These are phyloP conservation scores for Cladosporium sp. DNA, from an alignment of 2,329 filamentous ascomycete species.

Conservation along the genomic window DNA sequence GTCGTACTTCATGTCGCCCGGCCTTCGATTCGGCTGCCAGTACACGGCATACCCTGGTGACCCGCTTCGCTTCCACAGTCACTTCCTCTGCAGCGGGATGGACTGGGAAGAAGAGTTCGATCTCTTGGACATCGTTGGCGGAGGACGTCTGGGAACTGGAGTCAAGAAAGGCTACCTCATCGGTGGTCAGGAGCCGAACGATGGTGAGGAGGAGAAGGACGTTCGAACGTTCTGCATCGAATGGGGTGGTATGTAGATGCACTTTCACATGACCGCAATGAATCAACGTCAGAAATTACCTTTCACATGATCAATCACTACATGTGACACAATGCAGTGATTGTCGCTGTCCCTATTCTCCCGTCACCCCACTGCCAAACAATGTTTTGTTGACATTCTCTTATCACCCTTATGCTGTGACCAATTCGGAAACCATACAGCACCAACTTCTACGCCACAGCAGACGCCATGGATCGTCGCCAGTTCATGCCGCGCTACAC, in stretches of 20 bases:
- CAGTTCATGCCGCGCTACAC: constrained; percentile 6
- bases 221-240: constrained; percentile 81
- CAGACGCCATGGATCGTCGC: background rate
- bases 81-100: constrained; percentile 82
- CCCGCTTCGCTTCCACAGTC: constrained; percentile 89
- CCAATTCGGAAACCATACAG: background rate
- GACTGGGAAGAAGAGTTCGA: constrained; percentile 87
- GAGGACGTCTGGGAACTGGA: constrained; percentile 83
- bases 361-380: background rate
- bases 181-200: constrained; percentile 61
- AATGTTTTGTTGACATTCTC: background rate
- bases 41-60: constrained; percentile 96
- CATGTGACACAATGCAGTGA: background rate
- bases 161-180: constrained; percentile 96
- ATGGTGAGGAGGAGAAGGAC: constrained; percentile 40
- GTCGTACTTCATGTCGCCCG: constrained; percentile 87
- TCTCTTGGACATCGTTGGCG: constrained; percentile 80
- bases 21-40: constrained; percentile 88
- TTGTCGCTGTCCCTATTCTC: background rate
- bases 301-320: constrained; percentile 12
- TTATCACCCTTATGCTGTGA: background rate
- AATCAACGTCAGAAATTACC: background rate
- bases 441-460: background rate
- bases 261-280: background rate
- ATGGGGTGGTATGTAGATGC: constrained; percentile 83